These are phyloP conservation scores for Cryptococcus depauperatus DNA, from an alignment of 1,284 basidiomycete genomes.

Conservation along the genomic window DNA sequence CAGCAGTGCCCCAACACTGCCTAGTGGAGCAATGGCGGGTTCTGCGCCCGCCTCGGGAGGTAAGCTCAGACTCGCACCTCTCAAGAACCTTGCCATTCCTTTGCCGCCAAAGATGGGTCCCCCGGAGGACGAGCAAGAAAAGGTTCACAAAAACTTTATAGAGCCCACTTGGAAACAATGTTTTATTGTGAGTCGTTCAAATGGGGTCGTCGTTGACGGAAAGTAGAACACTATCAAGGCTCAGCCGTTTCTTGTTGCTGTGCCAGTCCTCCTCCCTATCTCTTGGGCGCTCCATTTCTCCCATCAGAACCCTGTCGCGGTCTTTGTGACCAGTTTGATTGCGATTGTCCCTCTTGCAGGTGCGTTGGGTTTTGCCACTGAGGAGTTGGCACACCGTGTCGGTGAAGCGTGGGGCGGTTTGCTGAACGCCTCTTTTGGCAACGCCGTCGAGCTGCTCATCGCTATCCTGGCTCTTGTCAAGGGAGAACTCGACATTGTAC, in stretches of 20 bases:
- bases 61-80: conserved; percentile 6
- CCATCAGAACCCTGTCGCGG: conserved; percentile 51
- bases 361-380: conserved; percentile 48
- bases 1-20: not conserved
- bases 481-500: conserved; percentile 73
- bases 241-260: conserved; percentile 20
- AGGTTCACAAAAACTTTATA: conserved; percentile 9
- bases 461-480: conserved; percentile 73
- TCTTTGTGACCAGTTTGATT: conserved; percentile 64
- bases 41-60: conserved; percentile 1
- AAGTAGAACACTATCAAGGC: conserved; percentile 32
- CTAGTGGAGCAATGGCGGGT: not conserved
- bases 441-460: conserved; percentile 49
- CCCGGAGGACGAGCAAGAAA: conserved; percentile 8
- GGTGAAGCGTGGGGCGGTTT: conserved; percentile 48
- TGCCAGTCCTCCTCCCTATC: conserved; percentile 52
- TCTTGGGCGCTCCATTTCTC: conserved; percentile 64
- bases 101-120: conserved; percentile 15
- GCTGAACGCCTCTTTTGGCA: conserved; percentile 47
- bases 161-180: conserved; percentile 14
- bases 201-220: not conserved
- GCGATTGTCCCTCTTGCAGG: conserved; percentile 47
- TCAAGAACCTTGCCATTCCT: conserved; percentile 14
- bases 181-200: conserved; percentile 8
- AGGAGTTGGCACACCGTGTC: conserved; percentile 47